Evolutionary conservation across 2,329 filamentous ascomycete genomes (phyloP), one percentile per base, ranked within the genome.

Genomic region (Cladosporium phlei): DNA sequence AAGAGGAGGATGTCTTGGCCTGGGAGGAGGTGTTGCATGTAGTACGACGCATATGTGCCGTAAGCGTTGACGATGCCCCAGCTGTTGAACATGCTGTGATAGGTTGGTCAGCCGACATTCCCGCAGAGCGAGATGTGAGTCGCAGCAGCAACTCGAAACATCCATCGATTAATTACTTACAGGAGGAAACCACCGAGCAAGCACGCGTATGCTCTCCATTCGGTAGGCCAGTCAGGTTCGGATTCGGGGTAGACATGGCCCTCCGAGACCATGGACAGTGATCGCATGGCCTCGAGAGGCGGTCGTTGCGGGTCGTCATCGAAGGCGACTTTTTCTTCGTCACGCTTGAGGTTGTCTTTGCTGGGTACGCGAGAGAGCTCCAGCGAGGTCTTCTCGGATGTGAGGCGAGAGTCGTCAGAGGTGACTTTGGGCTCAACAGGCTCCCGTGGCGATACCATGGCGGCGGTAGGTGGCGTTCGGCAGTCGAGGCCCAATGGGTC

Each of bases 31-130:
- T 67, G 59, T 39, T 73, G 66, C 49, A 67, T 67, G 54, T 76
- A 76, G 58, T 69, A 74, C 1, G 70, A 73, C 1, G 69, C 63
- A 58, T 71, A 76, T 3, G 72, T 74, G 28, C 73, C 73, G 47
- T 72, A 76, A 5, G 71, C 68, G 50, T 74, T 75, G 24, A 75
- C 69, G 1, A 74, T 55, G 9, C 70, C 70, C 70, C 70, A 73
- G 21, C 64, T 67, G 53, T 71, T 71, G 59, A 71, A 72, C 48
- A 48, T 48, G 42, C 42, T 46, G 16, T 27, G n/a, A 25, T 28
- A n/a, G 22, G 21, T 16, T 29, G 2, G 40, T 46, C 24, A 49
- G 47, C 24, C 39, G 16, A 21, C 3, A 12, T 17, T n/a, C 21
- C 33, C 24, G 10, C 9, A 27, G 40, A 20, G 10, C n/a, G 14